A percentile compares a stretch with the other conserved stretches of the same genome.
These are phyloP conservation scores for Salvia hispanica DNA, from an alignment of 257 asterid species.

Conservation along the genomic window DNA sequence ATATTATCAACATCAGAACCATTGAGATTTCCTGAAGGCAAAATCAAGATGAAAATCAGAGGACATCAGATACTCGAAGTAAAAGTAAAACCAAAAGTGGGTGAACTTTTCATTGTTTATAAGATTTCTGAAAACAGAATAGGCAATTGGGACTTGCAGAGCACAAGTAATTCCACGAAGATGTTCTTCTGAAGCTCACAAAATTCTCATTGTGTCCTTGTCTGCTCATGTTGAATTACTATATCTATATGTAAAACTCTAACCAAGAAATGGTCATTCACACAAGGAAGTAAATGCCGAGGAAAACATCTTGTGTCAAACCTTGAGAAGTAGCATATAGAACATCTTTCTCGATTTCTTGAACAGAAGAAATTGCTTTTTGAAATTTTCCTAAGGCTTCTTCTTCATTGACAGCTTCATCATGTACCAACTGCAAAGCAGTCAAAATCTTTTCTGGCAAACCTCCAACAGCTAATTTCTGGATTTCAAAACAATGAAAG, in stretches of 20 bases:
- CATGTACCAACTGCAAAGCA: constrained; percentile 74
- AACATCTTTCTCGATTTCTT: constrained; percentile 70
- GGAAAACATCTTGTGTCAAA: constrained; percentile 35
- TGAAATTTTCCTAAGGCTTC: constrained; percentile 57
- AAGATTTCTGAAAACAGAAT: not conserved
- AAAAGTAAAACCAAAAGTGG: constrained; percentile 4
- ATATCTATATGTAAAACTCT: not conserved
- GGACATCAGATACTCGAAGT: not conserved
- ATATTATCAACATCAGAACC: constrained; percentile 64
- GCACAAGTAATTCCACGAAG: not conserved
- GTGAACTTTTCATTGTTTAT: not conserved
- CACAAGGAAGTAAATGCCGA: constrained; percentile 14
- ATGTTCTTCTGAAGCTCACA: constrained; percentile 12
- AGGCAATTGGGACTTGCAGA: not conserved
- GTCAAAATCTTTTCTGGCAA: constrained; percentile 79
- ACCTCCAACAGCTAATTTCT: constrained; percentile 91
- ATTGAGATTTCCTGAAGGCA: constrained; percentile 57
- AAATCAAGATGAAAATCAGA: constrained; percentile 30
- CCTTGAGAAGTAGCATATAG: constrained; percentile 66
- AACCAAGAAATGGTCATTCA: constrained; percentile 26
- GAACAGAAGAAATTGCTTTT: constrained; percentile 54
- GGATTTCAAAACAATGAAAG: constrained; percentile 21
- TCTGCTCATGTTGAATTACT: constrained; percentile 11
- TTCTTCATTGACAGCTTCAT: constrained; percentile 72
- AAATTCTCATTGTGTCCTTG: not conserved